These are phyloP conservation scores for Dalechampia spathulata DNA, from an alignment of 441 rosid species.

Conservation along the genomic window DNA sequence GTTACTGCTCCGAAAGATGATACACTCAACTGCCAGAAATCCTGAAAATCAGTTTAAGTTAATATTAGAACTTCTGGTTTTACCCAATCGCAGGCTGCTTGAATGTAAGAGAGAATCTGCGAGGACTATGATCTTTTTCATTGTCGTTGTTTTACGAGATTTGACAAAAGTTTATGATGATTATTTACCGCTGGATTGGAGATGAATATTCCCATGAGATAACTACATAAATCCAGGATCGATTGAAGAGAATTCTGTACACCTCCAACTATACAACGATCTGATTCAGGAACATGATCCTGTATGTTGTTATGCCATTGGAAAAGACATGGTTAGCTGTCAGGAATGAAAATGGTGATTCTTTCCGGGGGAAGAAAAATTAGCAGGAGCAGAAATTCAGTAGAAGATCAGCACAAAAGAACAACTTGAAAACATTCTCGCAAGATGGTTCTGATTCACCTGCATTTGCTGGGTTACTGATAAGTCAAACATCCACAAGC, in stretches of 20 bases:
- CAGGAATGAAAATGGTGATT: neutral
- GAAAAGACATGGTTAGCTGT: too few relatives aligned
- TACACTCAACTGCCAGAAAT: slow-evolving; percentile 66
- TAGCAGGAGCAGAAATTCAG: too few relatives aligned
- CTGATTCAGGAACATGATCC: slow-evolving; percentile 69
- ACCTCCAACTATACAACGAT: slow-evolving; percentile 82
- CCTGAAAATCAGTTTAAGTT: slow-evolving; percentile 29
- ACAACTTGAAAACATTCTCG: too few relatives aligned
- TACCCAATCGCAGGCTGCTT: too few relatives aligned
- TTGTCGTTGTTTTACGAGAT: too few relatives aligned
- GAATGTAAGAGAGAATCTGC: neutral
- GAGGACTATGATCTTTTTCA: neutral
- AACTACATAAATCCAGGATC: slow-evolving; percentile 47
- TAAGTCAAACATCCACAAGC: too few relatives aligned
- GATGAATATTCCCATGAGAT: slow-evolving; percentile 64
- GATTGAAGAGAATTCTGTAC: slow-evolving; percentile 90
- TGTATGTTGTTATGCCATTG: too few relatives aligned
- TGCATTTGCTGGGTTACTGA: too few relatives aligned
- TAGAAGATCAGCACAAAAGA: neutral
- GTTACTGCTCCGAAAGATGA: slow-evolving; percentile 42
- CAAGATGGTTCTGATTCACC: too few relatives aligned
- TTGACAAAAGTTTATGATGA: too few relatives aligned
- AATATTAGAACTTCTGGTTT: too few relatives aligned
- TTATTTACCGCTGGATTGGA: slow-evolving; percentile 56
- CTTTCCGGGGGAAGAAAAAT: too few relatives aligned